Conservation (phyloP, 2,329 filamentous ascomycete species). For the Aspergillus candidus region DNA sequence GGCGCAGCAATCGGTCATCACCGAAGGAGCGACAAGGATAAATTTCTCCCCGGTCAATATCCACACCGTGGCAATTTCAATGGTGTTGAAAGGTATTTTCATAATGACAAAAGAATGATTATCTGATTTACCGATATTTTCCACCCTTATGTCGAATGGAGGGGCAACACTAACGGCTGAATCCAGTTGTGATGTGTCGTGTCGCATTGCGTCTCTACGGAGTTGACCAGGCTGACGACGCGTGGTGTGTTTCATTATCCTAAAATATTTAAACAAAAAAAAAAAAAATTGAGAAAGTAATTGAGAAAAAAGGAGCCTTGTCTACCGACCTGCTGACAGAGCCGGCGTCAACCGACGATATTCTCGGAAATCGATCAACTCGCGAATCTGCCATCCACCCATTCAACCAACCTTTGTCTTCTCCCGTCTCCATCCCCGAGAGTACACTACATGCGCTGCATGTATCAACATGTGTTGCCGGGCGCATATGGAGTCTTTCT, state of each 20-base stretch:
- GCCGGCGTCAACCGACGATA: slow-evolving; percentile 15
- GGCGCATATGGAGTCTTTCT: slow-evolving; percentile 17
- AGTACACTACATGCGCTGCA: slow-evolving; percentile 6
- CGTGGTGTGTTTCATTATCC: neutral
- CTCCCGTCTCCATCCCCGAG: slow-evolving; percentile 6
- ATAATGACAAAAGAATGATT: neutral
- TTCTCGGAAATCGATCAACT: slow-evolving; percentile 6
- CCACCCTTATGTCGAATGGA: neutral
- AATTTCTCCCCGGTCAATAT: too few species aligned
- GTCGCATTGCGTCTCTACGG: neutral
- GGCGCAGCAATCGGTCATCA: slow-evolving; percentile 9
- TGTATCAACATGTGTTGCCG: slow-evolving; percentile 9
- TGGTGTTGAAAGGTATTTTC: neutral
- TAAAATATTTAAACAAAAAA: neutral
- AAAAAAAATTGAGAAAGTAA: too few species aligned
- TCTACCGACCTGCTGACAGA: neutral
- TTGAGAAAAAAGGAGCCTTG: too few species aligned
- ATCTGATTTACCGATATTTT: neutral
- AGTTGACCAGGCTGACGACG: slow-evolving; percentile 6
- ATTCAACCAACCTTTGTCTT: slow-evolving; percentile 7
- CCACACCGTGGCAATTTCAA: too few species aligned
- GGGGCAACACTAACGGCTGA: slow-evolving; percentile 1
- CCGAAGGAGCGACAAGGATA: slow-evolving; percentile 1
- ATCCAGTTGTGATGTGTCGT: neutral
- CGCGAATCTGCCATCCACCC: neutral